These are phyloP conservation scores for Termitomyces heimii DNA, from an alignment of 768 basidiomycete genomes.

Conservation along the genomic window DNA sequence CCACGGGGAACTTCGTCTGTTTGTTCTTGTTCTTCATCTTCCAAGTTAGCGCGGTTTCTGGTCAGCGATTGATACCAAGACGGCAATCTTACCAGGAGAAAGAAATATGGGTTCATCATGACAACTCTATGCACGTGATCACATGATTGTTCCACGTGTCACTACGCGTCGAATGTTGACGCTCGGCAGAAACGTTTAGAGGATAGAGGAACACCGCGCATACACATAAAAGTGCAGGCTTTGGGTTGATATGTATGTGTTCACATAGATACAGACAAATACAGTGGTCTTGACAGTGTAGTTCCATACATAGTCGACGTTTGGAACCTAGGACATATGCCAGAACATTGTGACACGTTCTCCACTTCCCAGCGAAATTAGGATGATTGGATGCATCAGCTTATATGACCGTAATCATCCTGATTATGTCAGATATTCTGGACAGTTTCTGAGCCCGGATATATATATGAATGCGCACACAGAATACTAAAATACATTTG, in stretches of 20 bases:
- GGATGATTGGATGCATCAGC: neutral
- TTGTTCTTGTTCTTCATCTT: conserved; percentile 88
- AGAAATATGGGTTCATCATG: neutral
- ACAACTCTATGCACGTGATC: conserved; percentile 10
- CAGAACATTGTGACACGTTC: neutral
- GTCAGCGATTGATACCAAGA: neutral
- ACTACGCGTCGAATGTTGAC: neutral
- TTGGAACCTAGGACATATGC: no score
- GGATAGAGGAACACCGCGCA: neutral
- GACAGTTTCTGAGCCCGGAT: no score
- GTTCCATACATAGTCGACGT: neutral
- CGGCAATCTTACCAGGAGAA: neutral
- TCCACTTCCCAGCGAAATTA: neutral
- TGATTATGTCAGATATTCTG: neutral
- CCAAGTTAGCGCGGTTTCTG: neutral
- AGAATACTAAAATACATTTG: no score
- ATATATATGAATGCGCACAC: neutral
- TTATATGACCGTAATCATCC: neutral
- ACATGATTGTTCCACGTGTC: neutral
- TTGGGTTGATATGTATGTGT: no score
- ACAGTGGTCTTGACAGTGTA: neutral
- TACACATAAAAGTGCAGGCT: neutral
- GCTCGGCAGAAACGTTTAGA: no score
- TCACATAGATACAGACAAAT: neutral
- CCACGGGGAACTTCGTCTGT: conserved; percentile 87